These are phyloP conservation scores for Przewalskia tangutica DNA, from an alignment of 257 asterid genomes.

Conservation along the genomic window DNA sequence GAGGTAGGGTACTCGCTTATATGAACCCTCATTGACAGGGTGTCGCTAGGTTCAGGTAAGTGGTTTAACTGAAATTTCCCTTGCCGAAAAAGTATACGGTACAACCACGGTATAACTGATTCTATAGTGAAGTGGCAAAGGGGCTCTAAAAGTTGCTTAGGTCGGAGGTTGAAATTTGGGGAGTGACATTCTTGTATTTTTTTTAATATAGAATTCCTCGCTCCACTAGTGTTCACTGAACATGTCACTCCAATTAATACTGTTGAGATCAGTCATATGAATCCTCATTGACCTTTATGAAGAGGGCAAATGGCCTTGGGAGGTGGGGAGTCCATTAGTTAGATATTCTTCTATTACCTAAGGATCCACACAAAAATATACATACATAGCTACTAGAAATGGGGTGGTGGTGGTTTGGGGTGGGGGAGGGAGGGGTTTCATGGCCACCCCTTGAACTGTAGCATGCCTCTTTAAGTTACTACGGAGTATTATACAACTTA, in stretches of 20 bases:
- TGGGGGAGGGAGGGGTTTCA: background rate
- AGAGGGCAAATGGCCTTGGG: too few relatives aligned
- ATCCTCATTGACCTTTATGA: background rate
- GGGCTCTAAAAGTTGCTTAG: background rate
- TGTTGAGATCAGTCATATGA: background rate
- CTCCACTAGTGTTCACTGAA: background rate
- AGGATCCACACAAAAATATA: too few relatives aligned
- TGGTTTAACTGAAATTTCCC: background rate
- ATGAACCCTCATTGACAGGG: too few relatives aligned
- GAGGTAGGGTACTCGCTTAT: background rate
- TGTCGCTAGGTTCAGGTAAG: background rate
- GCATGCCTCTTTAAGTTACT: background rate
- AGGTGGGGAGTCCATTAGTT: too few relatives aligned
- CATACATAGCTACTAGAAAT: background rate
- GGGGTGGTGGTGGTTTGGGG: too few relatives aligned
- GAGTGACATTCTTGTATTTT: background rate
- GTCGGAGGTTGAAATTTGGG: background rate
- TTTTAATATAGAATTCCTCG: too few relatives aligned
- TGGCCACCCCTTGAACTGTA: background rate
- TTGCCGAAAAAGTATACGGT: background rate
- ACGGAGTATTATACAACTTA: too few relatives aligned
- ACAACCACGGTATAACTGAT: background rate
- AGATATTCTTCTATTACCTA: too few relatives aligned
- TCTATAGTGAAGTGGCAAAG: background rate
- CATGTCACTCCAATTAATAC: background rate